These are phyloP conservation scores for Grosmannia clavigera DNA, from an alignment of 2,329 filamentous ascomycete genomes.

Conservation along the genomic window DNA sequence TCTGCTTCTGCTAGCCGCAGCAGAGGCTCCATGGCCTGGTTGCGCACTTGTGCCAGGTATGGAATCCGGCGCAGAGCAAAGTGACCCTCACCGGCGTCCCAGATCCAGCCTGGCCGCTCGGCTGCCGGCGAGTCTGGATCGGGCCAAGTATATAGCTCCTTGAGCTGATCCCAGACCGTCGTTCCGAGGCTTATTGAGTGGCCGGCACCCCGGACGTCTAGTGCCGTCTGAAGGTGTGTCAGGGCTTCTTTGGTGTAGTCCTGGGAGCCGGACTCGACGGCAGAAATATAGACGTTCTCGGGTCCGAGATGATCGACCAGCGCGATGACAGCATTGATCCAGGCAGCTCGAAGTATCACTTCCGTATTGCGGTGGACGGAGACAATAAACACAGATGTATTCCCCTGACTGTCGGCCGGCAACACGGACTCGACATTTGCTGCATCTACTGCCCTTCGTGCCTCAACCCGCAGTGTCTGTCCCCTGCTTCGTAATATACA, in stretches of 20 bases:
- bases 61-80: constrained; percentile 53
- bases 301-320: constrained; percentile 44
- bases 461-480: not conserved
- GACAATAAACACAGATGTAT: constrained; percentile 46
- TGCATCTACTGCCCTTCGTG: not conserved
- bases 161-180: constrained; percentile 38
- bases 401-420: constrained; percentile 13
- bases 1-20: constrained; percentile 25
- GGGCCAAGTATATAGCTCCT: constrained; percentile 35
- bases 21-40: constrained; percentile 48
- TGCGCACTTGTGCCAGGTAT: constrained; percentile 52
- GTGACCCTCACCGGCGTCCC: constrained; percentile 32
- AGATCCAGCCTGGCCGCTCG: constrained; percentile 48
- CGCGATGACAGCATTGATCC: constrained; percentile 45
- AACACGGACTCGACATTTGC: constrained; percentile 6
- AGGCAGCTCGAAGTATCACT: constrained; percentile 42
- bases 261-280: constrained; percentile 56
- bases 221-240: constrained; percentile 37
- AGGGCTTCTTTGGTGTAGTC: constrained; percentile 54
- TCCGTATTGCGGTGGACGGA: constrained; percentile 58
- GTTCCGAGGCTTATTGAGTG: constrained; percentile 46
- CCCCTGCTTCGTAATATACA: constrained; percentile 2
- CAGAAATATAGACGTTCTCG: constrained; percentile 51
- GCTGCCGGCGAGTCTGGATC: constrained; percentile 15
- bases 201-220: constrained; percentile 37